These are phyloP conservation scores for Arabidopsis lyrata DNA, from an alignment of 441 rosid species.

Conservation along the genomic window DNA sequence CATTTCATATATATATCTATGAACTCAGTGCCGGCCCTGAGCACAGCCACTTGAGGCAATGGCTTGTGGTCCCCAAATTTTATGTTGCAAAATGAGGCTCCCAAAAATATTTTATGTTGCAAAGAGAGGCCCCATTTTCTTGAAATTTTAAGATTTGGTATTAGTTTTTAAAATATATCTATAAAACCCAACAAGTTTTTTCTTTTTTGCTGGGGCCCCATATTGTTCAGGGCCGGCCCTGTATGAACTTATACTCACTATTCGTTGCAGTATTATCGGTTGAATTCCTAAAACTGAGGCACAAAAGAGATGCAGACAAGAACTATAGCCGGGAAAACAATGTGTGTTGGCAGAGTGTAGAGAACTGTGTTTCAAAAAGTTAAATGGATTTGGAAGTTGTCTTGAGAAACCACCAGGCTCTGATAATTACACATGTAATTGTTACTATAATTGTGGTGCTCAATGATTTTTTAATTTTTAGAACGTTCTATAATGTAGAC, in stretches of 20 bases:
- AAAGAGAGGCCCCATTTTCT: no score
- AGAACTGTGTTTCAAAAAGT: slow-evolving; percentile 5
- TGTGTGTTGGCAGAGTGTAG: slow-evolving; percentile 26
- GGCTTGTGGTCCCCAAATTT: no score
- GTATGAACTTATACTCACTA: not conserved
- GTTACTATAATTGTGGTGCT: slow-evolving; percentile 13
- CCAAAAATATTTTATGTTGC: no score
- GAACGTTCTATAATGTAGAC: no score
- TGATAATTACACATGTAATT: slow-evolving; percentile 16
- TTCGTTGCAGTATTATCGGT: slow-evolving; percentile 14
- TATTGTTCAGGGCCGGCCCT: no score
- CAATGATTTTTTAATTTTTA: not conserved
- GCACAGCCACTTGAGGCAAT: no score
- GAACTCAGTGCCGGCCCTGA: no score
- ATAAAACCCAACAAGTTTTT: no score
- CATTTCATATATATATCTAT: not conserved
- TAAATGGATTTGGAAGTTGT: slow-evolving; percentile 32
- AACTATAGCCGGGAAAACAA: slow-evolving; percentile 4
- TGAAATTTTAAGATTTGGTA: no score
- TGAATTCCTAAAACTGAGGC: slow-evolving; percentile 19
- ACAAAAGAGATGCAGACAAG: slow-evolving; percentile 24
- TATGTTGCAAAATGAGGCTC: no score
- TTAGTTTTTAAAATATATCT: no score
- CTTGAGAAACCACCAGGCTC: slow-evolving; percentile 29
- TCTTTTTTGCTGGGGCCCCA: no score